Base-by-base conservation (phyloP, 805 yeast species). In the Pichia californica region DNA sequence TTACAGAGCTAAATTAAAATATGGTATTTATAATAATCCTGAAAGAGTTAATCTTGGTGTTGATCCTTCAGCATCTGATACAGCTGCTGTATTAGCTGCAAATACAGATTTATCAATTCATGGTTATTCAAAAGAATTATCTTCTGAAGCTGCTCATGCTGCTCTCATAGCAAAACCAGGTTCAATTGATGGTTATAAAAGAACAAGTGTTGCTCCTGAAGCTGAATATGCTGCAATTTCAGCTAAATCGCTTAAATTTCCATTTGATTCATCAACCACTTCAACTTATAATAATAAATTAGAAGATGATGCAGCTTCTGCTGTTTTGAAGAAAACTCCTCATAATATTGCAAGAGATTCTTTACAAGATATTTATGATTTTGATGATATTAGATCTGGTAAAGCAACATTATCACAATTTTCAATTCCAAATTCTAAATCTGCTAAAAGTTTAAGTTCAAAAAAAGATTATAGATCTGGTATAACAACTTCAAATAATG, bases 81-180 rank as follows among this genome's bases (percentile, higher is more conserved):
- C 83, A 6, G 91, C 94, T 38, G 93, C 93, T 1, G 66, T 82
- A 42, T 67, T 83, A 48, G 94, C 93, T 2, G 76, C 85, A 7
- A 74, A 79, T 11, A 64, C 83, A 2, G 84, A 79, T 59, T 68
- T 80, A 36, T 71, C 79, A 2, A 76, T 82, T 31, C 75, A 73
- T 48, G 79, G 87, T 13, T 83, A 82, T 59, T 81, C 77, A 59
- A 67, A 89, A 47, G 64, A 63, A 29, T 59, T 73, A 13, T 73
- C 80, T 15, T 70, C 81, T 7, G 86, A 77, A 41, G 86, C 86
- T 14, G 84, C 82, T 31, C 71, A 74, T 20, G 87, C 87, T 39
- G 87, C 88, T 2, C 55, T 70, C 8, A 57, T 67, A 47, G 75
- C 74, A 7, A 70, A 64, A 50, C 61, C 63, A n/a, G 70, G 66